These are phyloP conservation scores for Leucaena leucocephala DNA, from an alignment of 306 rosid species.

Conservation along the genomic window DNA sequence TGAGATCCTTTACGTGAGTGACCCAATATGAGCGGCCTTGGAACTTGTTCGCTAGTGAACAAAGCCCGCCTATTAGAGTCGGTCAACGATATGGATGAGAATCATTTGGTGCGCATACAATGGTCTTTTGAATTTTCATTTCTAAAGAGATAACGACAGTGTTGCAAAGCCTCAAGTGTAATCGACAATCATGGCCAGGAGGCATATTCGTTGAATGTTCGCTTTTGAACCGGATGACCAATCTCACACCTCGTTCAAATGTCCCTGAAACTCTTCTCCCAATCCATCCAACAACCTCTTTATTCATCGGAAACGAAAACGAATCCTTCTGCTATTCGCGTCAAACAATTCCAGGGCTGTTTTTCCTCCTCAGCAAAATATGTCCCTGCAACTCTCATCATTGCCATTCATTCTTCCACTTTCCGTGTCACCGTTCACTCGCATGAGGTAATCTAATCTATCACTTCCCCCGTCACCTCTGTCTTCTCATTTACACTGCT, in stretches of 20 bases:
- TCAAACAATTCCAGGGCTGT: background rate
- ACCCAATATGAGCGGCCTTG: too few species aligned
- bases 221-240: background rate
- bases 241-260: slow-evolving; percentile 9
- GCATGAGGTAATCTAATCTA: slow-evolving; percentile 39
- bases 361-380: background rate
- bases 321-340: background rate
- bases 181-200: background rate
- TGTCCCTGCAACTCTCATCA: slow-evolving; percentile 18
- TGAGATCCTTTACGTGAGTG: too few species aligned
- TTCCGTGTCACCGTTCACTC: background rate
- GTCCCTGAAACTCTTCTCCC: slow-evolving; percentile 9
- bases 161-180: background rate
- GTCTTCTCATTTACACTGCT: background rate
- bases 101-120: background rate
- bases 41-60: too few species aligned
- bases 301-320: background rate
- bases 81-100: too few species aligned
- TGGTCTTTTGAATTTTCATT: background rate
- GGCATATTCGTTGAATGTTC: slow-evolving; percentile 51
- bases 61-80: too few species aligned
- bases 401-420: slow-evolving; percentile 28
- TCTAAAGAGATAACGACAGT: background rate
- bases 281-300: background rate
- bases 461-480: background rate